Evolutionary conservation across 2,329 filamentous ascomycete genomes (phyloP).

Genomic region (Aspergillus versicolor): DNA sequence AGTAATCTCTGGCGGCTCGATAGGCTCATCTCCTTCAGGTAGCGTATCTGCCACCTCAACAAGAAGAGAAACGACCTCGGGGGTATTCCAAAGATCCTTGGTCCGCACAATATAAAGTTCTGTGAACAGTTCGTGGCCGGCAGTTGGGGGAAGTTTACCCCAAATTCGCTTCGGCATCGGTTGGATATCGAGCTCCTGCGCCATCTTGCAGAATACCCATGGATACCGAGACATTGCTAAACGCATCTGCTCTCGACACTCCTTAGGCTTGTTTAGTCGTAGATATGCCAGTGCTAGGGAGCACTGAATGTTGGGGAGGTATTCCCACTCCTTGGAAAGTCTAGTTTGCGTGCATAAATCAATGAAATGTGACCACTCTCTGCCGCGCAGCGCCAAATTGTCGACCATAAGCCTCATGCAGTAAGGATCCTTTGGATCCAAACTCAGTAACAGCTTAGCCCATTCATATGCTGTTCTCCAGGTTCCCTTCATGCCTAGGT

Average conservation of each 20-base stretch:
- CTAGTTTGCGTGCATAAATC: conserved; percentile 60
- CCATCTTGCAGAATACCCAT: conserved; percentile 80
- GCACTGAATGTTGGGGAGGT: conserved; percentile 70
- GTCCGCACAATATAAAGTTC: conserved; percentile 73
- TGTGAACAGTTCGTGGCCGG: conserved; percentile 67
- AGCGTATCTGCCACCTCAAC: conserved; percentile 65
- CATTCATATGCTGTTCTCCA: conserved; percentile 92
- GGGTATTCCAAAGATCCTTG: conserved; percentile 83
- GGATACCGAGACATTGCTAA: conserved; percentile 71
- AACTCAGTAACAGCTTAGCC: conserved; percentile 76
- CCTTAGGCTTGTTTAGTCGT: conserved; percentile 64
- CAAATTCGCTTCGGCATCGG: conserved; percentile 75
- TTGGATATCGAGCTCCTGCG: conserved; percentile 75
- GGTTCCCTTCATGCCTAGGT: conserved; percentile 84
- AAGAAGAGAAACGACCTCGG: conserved; percentile 67
- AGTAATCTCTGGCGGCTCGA: conserved; percentile 49
- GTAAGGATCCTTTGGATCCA: conserved; percentile 80
- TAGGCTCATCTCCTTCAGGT: conserved; percentile 41
- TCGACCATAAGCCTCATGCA: conserved; percentile 79
- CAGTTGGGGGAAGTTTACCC: conserved; percentile 69
- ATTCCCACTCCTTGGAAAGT: conserved; percentile 52
- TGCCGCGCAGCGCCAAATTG: conserved; percentile 76
- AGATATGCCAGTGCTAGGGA: conserved; percentile 74
- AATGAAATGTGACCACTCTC: conserved; percentile 73
- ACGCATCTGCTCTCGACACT: conserved; percentile 64